Base-by-base conservation (phyloP, 2,329 filamentous ascomycete species). In the Colletotrichum lindemuthianum region DNA sequence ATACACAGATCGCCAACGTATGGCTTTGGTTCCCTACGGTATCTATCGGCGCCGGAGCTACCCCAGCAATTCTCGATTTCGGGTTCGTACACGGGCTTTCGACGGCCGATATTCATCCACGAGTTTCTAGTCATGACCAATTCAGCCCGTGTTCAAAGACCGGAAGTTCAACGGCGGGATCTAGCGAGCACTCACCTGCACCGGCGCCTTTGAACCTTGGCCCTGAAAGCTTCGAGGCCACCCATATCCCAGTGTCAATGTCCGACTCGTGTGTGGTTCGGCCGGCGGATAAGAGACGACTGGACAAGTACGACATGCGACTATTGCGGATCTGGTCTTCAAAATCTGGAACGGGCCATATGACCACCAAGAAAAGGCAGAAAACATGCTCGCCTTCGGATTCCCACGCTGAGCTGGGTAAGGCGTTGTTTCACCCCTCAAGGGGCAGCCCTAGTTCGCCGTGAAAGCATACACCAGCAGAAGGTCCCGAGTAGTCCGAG, bases 401-500 rank as follows among this genome's bases (percentile, higher is more conserved):
- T 37, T 43, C 11, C 9, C 16, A 15, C 11, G 44, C 44, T 48
- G 43, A 45, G 49, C 34, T 48, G 10, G 16, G 36, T 10, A 44
- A 48, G n/a, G 34, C 51, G 8, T 1, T 13, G 34, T 57, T 57
- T 49, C 54, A 41, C 13, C 15, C 15, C n/a, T 34, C 2, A 10
- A 24, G 10, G 44, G 52, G 43, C 10, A 10, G 15, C 10, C 44
- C 44, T 10, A 10, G 54, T 13, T 13, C 32, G 9, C 34, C 15
- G 39, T 24, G 24, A 33, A 8, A n/a, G 45, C 16, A 40, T 8
- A 13, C 32, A 36, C 15, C 33, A 55, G 32, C 43, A 13, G 15
- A 15, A 40, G 13, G 24, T 57, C 8, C 54, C 44, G 54, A 49
- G 54, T 15, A 48, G 33, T 40, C 12, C 43, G 16, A 57, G 44